phyloP scores from a whole-genome alignment of 225 moss, liverwort and hornwort genomes.

The Straminergon stramineum region DNA sequence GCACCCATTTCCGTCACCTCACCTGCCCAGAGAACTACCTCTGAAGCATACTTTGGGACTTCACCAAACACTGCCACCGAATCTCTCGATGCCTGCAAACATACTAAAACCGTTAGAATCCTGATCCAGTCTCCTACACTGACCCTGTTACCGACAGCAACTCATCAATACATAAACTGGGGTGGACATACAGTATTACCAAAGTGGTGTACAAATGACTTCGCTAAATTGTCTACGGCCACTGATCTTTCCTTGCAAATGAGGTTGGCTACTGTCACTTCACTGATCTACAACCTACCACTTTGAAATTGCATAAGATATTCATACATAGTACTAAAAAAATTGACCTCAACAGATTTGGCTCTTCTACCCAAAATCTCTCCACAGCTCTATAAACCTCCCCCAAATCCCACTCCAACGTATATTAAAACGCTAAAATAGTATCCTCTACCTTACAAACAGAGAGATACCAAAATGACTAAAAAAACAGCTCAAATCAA shows the following conservation, averaged over 20 bases:
- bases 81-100: conserved; percentile 43
- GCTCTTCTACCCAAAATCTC: not conserved
- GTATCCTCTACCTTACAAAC: not conserved
- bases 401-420: not conserved
- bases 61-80: conserved; percentile 46
- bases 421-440: not conserved
- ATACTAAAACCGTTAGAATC: not conserved
- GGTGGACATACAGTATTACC: not conserved
- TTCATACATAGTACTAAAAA: not conserved
- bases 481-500: not conserved
- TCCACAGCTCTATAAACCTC: not conserved
- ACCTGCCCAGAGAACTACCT: conserved; percentile 29
- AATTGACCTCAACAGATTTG: not conserved
- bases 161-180: not conserved
- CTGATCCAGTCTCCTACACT: not conserved
- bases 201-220: not conserved
- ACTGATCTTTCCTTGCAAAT: not conserved
- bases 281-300: not conserved
- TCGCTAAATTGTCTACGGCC: not conserved
- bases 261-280: not conserved
- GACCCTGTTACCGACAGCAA: not conserved
- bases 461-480: not conserved
- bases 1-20: conserved; percentile 36
- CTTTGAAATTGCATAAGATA: not conserved
- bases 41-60: conserved; percentile 28